Evolutionary conservation across 345 rosid genomes (phyloP).

Genomic region (Populus ilicifolia): DNA sequence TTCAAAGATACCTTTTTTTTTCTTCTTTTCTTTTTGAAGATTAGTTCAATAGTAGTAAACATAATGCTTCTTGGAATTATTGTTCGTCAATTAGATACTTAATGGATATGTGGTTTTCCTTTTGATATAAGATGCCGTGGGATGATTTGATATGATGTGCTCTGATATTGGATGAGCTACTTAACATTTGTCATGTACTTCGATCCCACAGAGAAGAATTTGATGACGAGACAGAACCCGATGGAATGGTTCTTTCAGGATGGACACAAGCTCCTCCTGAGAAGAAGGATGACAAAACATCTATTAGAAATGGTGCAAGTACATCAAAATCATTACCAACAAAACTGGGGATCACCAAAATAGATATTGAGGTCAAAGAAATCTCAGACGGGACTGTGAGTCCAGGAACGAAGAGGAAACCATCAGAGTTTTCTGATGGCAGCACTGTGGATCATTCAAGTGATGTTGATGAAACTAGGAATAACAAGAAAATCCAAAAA

Average conservation of each 20-base stretch:
- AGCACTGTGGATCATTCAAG: conserved; percentile 17
- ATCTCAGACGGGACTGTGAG: conserved; percentile 29
- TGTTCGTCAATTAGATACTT: background rate
- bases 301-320: conserved; percentile 48
- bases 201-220: conserved; percentile 64
- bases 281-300: conserved; percentile 34
- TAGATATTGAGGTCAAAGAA: conserved; percentile 28
- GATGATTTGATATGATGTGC: background rate
- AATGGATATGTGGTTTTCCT: background rate
- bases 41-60: background rate
- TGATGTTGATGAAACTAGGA: conserved; percentile 25
- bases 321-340: conserved; percentile 41
- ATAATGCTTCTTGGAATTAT: background rate
- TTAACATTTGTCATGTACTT: background rate
- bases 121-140: background rate
- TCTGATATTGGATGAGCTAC: conserved; percentile 6
- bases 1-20: background rate
- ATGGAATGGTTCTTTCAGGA: conserved; percentile 89
- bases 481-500: conserved; percentile 40
- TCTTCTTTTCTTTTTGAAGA: background rate
- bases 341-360: conserved; percentile 17
- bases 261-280: conserved; percentile 61
- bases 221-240: conserved; percentile 94
- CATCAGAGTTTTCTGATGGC: conserved; percentile 21
- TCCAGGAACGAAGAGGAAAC: conserved; percentile 61